Base-by-base conservation (phyloP, 2,329 filamentous ascomycete genomes). In the Parafenestella ontariensis region DNA sequence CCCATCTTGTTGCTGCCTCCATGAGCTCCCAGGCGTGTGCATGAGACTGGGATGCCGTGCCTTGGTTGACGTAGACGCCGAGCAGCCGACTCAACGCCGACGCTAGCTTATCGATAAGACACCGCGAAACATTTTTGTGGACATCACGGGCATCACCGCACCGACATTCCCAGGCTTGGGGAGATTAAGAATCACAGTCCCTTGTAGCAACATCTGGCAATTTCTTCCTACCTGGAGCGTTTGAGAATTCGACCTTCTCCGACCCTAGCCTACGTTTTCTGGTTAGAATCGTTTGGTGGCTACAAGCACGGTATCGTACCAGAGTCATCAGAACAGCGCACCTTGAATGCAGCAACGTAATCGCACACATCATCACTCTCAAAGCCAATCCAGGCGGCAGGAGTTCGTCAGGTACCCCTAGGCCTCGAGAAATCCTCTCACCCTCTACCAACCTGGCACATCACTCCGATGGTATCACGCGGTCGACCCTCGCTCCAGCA, bases 1-100 rank as follows among this genome's bases (percentile, higher is more conserved):
- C 88, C 88, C 88, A 90, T 90, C 34, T 47, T 76, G 67, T 58
- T 56, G 57, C 53, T 43, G 49, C 58, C 44, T 64, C 62, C 69
- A 70, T 71, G 57, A 58, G 61, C 46, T 53, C 54, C 28, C 45
- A 49, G 45, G 40, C 41, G 36, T 54, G 57, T 52, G 54, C 61
- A 60, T 61, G 58, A 54, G 47, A 51, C 58, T 29, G 28, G 43
- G 37, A 43, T 59, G 52, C 56, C 41, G 47, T 67, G 61, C 59
- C 62, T 66, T 68, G 64, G 56, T 66, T 66, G 53, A 67, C 59
- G 62, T 61, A 64, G 53, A 43, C 45, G 46, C 46, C 46, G 52
- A 52, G 20, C n/a, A n/a, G 49, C 56, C 52, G 56, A 46, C 42
- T 37, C 28, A 57, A 17, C n/a, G 26, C 46, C 59, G 46, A 39